Evolutionary conservation across 164 flowering plant genomes (phyloP), one percentile per base, ranked within the genome.

Genomic region (Paratinospora sagittata): DNA sequence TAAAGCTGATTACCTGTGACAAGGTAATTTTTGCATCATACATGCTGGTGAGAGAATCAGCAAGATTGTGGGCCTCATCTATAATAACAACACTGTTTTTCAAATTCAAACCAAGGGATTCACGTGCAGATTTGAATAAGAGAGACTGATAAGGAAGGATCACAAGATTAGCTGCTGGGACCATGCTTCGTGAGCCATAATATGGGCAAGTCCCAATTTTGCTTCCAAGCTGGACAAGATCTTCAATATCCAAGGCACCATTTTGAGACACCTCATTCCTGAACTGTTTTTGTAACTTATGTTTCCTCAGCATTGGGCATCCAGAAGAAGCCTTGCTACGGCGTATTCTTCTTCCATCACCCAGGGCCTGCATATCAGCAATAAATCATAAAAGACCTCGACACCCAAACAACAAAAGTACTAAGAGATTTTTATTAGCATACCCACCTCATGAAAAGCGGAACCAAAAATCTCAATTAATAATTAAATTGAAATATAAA

Each of bases 41-140:
- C 97, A 96, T 96, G 79, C 87, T 86, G 76, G 86, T 85, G 63
- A 96, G 92, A 33, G 97, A 85, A 69, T 96, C 99, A n/a, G 99
- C 98, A 52, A 96, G 82, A 86, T 96, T 96, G 82, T 96, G 98
- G 65, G 98, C 99, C 84, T 96, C 99, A 49, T 96, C 99, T 73
- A 96, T 90, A 58, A 96, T 90, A n/a, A 96, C 78, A 55, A 93
- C 74, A 73, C 80, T 91, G 63, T 89, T 78, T 80, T 88, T 90
- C 85, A 93, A 82, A 77, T 80, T 86, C 63, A 96, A 84, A 34
- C 97, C 92, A 76, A 96, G 96, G 34, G 93, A 86, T 73, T 96
- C 97, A 27, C 97, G 93, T 57, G 98, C 84, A 72, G 95, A 85
- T 80, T 91, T 96, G 77, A 90, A 84, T 27, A 96, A 88, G 82